A percentile compares a stretch with the other conserved stretches of the same genome.
phyloP scores from a whole-genome alignment of 2,329 filamentous ascomycete species.

The Beauveria sp. region DNA sequence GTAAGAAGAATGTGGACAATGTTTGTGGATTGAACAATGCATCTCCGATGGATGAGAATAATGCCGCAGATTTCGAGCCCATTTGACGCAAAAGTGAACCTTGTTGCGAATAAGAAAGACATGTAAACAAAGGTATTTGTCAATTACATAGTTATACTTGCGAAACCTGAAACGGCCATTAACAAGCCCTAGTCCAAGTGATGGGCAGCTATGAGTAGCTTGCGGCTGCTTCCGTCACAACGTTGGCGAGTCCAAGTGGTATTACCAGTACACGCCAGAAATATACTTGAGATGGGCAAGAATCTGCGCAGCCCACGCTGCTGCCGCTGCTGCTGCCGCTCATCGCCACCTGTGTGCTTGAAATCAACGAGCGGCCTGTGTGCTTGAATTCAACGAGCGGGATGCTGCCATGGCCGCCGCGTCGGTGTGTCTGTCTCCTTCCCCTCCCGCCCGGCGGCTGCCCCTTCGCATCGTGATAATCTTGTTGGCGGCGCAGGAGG shows the following conservation, averaged over 20 bases:
- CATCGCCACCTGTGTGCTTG: constrained; percentile 2
- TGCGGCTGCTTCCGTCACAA: background rate
- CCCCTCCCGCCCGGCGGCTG: background rate
- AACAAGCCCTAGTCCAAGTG: too few species aligned
- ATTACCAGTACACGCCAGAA: background rate
- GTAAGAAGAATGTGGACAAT: background rate
- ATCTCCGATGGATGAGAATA: background rate
- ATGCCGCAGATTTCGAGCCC: background rate
- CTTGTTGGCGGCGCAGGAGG: constrained; percentile 3
- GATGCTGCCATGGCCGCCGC: background rate
- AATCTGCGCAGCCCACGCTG: constrained; percentile 11
- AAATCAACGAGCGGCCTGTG: constrained; percentile 12
- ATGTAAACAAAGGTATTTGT: background rate
- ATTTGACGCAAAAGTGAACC: background rate
- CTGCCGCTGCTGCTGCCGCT: background rate
- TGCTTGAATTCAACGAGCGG: constrained; percentile 12
- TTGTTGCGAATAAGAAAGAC: background rate
- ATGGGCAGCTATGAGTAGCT: background rate
- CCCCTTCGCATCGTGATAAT: background rate
- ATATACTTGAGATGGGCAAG: constrained; percentile 11
- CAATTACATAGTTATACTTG: background rate
- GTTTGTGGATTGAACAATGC: background rate
- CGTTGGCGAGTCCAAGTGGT: constrained; percentile 6
- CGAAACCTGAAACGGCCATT: too few species aligned
- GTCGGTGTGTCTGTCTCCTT: background rate